Evolutionary conservation across 192 early-diverging fungal genomes (phyloP), one percentile per base, ranked within the genome.

Genomic region (Thamnidium elegans): DNA sequence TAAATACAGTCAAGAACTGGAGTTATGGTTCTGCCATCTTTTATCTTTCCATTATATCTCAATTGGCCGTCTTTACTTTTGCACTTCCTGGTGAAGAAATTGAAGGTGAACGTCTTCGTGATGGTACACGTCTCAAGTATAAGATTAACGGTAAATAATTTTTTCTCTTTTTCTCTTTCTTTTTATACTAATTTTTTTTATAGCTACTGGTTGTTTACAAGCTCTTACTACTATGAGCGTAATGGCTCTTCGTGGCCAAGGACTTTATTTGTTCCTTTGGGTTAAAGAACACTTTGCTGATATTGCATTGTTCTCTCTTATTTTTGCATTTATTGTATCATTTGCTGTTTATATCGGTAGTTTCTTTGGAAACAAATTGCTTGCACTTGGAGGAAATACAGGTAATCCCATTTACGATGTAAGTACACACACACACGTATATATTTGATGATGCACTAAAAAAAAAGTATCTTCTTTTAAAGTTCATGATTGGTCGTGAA

Each of bases 401-500:
- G 90, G 92, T 34, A 92, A 91, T 78, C 77, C 78, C 6, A 63
- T 93, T 31, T 97, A 99, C 78, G 94, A 97, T 63, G 84, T 82
- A 80, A 65, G 79, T 55, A 1, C n/a, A 55, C 20, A 64, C 32
- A 20, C 7, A 30, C 5, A 11, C 20, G 2, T 15, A 17, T 48
- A 19, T 19, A 48, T n/a, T n/a, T n/a, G n/a, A n/a, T n/a, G n/a
- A n/a, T n/a, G n/a, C n/a, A n/a, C n/a, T n/a, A 39, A 26, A 39
- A 30, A 50, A 30, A 23, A 32, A 15, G 34, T 3, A 36, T 3
- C 34, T 36, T 68, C 23, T 31, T 31, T 15, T 55, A 10, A 66
- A 86, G 79, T 97, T 93, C 63, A 94, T 91, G 69, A 94, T 99
- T 52, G 96, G 96, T 6, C 84, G 96, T 61, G 95, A 97, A 69